These are phyloP conservation scores for Termitomyces heimii DNA, from an alignment of 768 basidiomycete species.

Conservation along the genomic window DNA sequence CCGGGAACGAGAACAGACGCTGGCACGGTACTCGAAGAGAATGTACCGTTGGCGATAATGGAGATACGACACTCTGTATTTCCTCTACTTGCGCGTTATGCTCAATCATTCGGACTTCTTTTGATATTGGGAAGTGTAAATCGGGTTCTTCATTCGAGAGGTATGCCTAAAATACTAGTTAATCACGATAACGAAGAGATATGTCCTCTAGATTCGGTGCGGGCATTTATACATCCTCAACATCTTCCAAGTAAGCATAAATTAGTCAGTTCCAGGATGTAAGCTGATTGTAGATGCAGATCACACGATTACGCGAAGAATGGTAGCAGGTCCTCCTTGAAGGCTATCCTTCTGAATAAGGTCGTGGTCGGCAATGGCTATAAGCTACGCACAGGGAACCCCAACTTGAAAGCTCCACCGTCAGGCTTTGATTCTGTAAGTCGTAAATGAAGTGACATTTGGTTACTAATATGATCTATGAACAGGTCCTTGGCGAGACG, in stretches of 20 bases:
- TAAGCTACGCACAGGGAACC: conserved; percentile 57
- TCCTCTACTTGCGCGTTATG: conserved; percentile 57
- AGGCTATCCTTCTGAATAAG: conserved; percentile 66
- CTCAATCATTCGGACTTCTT: conserved; percentile 58
- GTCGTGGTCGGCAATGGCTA: conserved; percentile 67
- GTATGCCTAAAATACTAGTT: conserved; percentile 21
- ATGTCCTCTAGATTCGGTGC: conserved; percentile 47
- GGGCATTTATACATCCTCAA: not conserved
- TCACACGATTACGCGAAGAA: conserved; percentile 62
- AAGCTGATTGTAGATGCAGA: conserved; percentile 20
- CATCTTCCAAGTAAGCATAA: conserved; percentile 53
- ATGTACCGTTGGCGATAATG: conserved; percentile 60
- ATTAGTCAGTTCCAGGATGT: not conserved
- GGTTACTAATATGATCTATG: not conserved
- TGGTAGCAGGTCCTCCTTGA: conserved; percentile 45
- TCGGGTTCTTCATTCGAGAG: conserved; percentile 73
- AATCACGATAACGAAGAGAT: not conserved
- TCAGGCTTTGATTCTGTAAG: conserved; percentile 62
- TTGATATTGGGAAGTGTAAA: conserved; percentile 55
- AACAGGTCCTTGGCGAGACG: conserved; percentile 60
- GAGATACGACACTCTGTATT: conserved; percentile 49
- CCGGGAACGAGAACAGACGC: conserved; percentile 68
- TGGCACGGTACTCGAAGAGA: conserved; percentile 71
- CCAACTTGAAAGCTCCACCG: conserved; percentile 50
- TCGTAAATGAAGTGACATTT: conserved; percentile 8